Conservation (phyloP, 768 basidiomycete genomes). For the Calocybe indica region DNA sequence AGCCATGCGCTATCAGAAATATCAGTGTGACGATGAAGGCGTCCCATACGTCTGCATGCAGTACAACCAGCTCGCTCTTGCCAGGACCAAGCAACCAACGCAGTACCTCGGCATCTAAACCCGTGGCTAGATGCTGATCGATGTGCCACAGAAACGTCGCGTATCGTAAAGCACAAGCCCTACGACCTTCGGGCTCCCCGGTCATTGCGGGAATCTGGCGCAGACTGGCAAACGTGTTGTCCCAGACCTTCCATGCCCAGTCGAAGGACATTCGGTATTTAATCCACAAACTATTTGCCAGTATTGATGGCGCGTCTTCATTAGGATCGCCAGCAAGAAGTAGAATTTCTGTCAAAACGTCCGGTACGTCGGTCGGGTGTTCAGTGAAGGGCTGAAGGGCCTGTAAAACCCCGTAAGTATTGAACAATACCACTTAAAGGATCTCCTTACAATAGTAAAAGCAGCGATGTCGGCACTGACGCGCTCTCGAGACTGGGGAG, state of each 20-base stretch:
- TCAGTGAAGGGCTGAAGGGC: constrained; percentile 40
- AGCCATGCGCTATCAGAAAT: constrained; percentile 59
- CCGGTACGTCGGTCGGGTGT: constrained; percentile 35
- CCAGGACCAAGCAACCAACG: constrained; percentile 71
- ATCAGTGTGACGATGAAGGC: constrained; percentile 57
- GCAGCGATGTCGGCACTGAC: constrained; percentile 53
- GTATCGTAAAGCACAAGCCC: constrained; percentile 57
- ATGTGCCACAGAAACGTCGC: constrained; percentile 67
- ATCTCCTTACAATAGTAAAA: constrained; percentile 50
- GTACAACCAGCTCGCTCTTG: constrained; percentile 52
- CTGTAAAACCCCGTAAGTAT: constrained; percentile 17
- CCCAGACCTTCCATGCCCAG: constrained; percentile 84
- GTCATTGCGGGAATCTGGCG: constrained; percentile 61
- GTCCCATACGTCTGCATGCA: constrained; percentile 62
- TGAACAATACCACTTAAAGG: not conserved
- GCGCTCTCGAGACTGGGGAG: constrained; percentile 48
- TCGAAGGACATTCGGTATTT: constrained; percentile 67
- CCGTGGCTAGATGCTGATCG: constrained; percentile 70
- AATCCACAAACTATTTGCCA: constrained; percentile 79
- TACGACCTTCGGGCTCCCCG: constrained; percentile 37
- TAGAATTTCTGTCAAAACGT: constrained; percentile 58
- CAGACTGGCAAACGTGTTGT: constrained; percentile 70
- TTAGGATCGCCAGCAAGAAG: constrained; percentile 54
- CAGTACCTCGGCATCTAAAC: constrained; percentile 65
- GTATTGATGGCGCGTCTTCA: constrained; percentile 56